Base-by-base conservation (phyloP, 345 rosid species). In the Citrus medica region DNA sequence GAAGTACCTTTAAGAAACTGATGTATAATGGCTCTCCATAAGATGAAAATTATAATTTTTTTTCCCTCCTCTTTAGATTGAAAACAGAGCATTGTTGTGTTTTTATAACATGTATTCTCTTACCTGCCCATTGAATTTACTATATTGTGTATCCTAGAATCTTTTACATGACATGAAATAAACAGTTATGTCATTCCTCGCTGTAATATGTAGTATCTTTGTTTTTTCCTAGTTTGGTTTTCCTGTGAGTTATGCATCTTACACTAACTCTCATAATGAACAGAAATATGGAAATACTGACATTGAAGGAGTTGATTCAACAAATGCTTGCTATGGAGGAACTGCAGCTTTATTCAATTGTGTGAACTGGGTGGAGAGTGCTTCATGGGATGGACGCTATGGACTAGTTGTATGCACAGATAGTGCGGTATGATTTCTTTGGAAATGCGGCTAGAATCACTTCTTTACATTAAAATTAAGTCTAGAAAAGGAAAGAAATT, bases 291-390 rank as follows among this genome's bases (percentile, higher is more conserved):
- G 98, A 55, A 97, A 97, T 84, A 89, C 97, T 14, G 98, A 97
- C 80, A 91, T 94, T 32, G 98, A 94, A 87, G 99, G 98, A 27
- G 99, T 97, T 67, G 99, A 94, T 86, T 94, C 98, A 7, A 87
- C 92, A 32, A 96, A 94, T 87, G 98, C 97, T 70, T 96, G 99
- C 86, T 96, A 96, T 79, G 98, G 99, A 4, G 78, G 78, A 64
- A 75, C 78, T 12, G 78, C 78, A 5, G 70, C 98, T 78, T 88
- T 96, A 81, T 85, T 96, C 76, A 96, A 92, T 71, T 96, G 97
- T 85, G 95, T 97, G 81, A 97, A 97, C 78, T 97, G 98, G 99
- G 97, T 93, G 83, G 99, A 97, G 86, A 93, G 98, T 81, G 80
- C 82, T 83, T 92, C 99, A 19, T 92, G 97, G 97, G 99, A 93